Evolutionary conservation across 2,329 filamentous ascomycete genomes (phyloP).

Genomic region (Trichoderma aggressivum): DNA sequence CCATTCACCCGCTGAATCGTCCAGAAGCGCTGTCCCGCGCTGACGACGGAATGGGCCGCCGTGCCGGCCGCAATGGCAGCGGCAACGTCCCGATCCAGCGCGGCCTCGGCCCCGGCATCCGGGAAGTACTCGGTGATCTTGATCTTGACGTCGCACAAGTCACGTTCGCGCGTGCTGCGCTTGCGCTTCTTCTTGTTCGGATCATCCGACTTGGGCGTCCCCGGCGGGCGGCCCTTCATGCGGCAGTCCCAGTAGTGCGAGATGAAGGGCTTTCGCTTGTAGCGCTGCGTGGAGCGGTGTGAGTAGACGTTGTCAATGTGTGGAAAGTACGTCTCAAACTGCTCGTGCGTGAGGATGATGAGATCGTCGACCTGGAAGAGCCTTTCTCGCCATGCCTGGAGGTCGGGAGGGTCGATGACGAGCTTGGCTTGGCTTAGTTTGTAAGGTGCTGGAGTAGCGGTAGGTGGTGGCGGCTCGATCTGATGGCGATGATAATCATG

Average conservation of each 20-base stretch:
- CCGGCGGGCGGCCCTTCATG: constrained; percentile 73
- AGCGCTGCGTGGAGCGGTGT: constrained; percentile 74
- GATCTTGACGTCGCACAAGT: constrained; percentile 84
- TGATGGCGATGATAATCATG: not conserved
- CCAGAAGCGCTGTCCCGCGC: constrained; percentile 58
- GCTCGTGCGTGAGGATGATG: constrained; percentile 68
- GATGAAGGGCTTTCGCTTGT: constrained; percentile 78
- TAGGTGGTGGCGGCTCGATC: not conserved
- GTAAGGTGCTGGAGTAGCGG: not conserved
- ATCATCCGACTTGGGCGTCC: constrained; percentile 75
- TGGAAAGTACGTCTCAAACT: constrained; percentile 80
- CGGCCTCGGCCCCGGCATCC: constrained; percentile 39
- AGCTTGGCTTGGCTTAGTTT: constrained; percentile 10
- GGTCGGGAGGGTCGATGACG: constrained; percentile 34
- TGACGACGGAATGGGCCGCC: constrained; percentile 20
- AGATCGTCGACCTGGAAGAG: constrained; percentile 73
- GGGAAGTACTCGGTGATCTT: constrained; percentile 79
- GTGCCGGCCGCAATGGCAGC: constrained; percentile 19
- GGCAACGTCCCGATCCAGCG: constrained; percentile 25
- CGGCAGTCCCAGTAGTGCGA: constrained; percentile 85
- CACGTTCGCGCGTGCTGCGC: constrained; percentile 67
- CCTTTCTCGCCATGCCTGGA: constrained; percentile 66
- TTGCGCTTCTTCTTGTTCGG: constrained; percentile 81
- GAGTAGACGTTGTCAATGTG: constrained; percentile 84
- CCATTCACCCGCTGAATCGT: constrained; percentile 77